These are phyloP conservation scores for Diaporthe destruens DNA, from an alignment of 2,329 filamentous ascomycete species.

Conservation along the genomic window DNA sequence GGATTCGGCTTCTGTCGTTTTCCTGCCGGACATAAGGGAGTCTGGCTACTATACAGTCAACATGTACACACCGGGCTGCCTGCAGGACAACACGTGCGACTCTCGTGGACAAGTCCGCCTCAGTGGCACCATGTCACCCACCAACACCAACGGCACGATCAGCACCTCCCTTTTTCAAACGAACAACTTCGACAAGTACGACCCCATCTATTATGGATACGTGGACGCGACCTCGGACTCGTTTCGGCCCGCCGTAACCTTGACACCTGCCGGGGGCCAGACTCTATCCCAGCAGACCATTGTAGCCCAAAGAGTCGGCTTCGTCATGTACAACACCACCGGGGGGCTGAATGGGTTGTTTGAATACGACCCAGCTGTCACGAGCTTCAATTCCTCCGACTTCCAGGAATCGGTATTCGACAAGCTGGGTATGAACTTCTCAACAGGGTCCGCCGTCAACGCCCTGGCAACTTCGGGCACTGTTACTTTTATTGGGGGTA, in stretches of 20 bases:
- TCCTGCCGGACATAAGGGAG: conserved; percentile 85
- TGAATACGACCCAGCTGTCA: conserved; percentile 81
- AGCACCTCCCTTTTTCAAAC: conserved; percentile 83
- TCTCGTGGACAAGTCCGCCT: conserved; percentile 86
- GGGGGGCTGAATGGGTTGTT: conserved; percentile 90
- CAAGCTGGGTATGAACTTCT: conserved; percentile 78
- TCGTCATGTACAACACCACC: conserved; percentile 78
- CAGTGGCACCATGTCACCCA: conserved; percentile 74
- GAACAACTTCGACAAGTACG: conserved; percentile 97
- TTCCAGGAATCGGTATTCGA: conserved; percentile 82
- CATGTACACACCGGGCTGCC: conserved; percentile 92
- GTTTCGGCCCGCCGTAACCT: conserved; percentile 85
- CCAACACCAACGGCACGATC: conserved; percentile 53
- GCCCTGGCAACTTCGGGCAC: conserved; percentile 75
- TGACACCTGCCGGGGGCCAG: conserved; percentile 77
- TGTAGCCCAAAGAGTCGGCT: conserved; percentile 90
- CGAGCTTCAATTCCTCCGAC: conserved; percentile 69
- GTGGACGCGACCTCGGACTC: conserved; percentile 79
- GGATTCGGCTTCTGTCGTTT: conserved; percentile 77
- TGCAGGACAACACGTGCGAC: conserved; percentile 80
- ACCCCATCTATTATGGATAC: conserved; percentile 87
- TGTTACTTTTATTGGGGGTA: conserved; percentile 82
- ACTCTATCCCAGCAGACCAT: conserved; percentile 74
- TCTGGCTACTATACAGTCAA: conserved; percentile 93
- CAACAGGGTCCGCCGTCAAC: conserved; percentile 75